A percentile compares a stretch with the other conserved stretches of the same genome.
Evolutionary conservation across 2,329 filamentous ascomycete species (phyloP).

Genomic region (Colletotrichum lentis): DNA sequence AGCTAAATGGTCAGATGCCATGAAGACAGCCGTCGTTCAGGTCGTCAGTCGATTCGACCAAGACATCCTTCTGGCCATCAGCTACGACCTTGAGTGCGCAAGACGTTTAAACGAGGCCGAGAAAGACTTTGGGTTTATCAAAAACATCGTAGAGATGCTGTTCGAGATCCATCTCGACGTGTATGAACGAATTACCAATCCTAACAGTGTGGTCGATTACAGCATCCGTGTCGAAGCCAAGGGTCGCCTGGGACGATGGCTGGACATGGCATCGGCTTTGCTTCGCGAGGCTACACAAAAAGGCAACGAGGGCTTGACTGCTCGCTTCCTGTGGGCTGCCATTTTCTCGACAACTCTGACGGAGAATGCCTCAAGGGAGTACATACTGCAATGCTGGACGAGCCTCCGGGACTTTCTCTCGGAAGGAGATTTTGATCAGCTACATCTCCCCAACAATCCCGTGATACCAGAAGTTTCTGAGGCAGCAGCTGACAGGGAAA

Average conservation of each 20-base stretch:
- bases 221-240: conserved; percentile 59
- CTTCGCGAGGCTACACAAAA: conserved; percentile 49
- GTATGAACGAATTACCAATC: conserved; percentile 66
- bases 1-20: conserved; percentile 65
- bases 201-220: conserved; percentile 62
- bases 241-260: conserved; percentile 60
- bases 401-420: conserved; percentile 62
- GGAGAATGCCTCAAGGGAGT: conserved; percentile 63
- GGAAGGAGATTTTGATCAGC: conserved; percentile 52
- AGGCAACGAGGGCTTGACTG: conserved; percentile 51
- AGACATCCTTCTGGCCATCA: conserved; percentile 58
- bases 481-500: conserved; percentile 85
- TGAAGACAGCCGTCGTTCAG: conserved; percentile 66
- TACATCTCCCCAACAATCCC: conserved; percentile 81
- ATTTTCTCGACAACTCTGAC: conserved; percentile 62
- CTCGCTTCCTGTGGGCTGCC: conserved; percentile 67
- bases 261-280: conserved; percentile 58
- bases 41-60: conserved; percentile 64
- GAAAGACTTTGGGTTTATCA: conserved; percentile 18
- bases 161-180: conserved; percentile 70
- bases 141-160: conserved; percentile 62
- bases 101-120: background rate
- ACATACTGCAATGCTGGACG: conserved; percentile 66
- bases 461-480: conserved; percentile 88
- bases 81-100: conserved; percentile 50